These are phyloP conservation scores for Tillandsia leiboldiana DNA, from an alignment of 176 grass and related monocot genomes.

Conservation along the genomic window DNA sequence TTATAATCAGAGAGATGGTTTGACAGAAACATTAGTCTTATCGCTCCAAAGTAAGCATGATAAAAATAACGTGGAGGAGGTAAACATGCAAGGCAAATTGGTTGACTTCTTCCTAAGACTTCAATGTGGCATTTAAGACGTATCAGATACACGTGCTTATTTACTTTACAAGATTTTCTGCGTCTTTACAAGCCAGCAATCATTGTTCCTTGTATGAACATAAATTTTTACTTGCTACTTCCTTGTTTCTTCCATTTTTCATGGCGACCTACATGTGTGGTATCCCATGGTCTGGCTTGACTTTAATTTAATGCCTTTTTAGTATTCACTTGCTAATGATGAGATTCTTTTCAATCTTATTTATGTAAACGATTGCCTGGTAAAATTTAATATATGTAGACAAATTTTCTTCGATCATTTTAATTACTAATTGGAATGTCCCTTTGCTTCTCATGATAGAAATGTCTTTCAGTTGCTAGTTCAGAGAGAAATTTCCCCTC, in stretches of 20 bases:
- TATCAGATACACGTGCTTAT: too few relatives aligned
- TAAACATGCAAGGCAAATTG: too few relatives aligned
- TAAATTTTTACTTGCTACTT: too few relatives aligned
- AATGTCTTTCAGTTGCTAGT: conserved; percentile 81
- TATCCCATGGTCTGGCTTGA: too few relatives aligned
- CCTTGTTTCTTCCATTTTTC: too few relatives aligned
- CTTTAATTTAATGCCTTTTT: neutral
- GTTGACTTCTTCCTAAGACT: too few relatives aligned
- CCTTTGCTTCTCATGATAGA: conserved; percentile 23
- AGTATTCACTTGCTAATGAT: neutral
- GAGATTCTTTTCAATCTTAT: neutral
- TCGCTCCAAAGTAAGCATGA: neutral
- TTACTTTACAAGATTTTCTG: too few relatives aligned
- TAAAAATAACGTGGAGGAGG: too few relatives aligned
- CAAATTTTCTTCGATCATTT: neutral
- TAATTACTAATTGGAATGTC: conserved; percentile 1
- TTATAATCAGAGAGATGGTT: neutral
- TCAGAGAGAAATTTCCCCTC: conserved; percentile 75
- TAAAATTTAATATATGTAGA: neutral
- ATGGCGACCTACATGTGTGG: too few relatives aligned
- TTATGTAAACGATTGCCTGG: neutral
- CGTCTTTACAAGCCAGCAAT: too few relatives aligned
- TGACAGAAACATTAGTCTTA: neutral
- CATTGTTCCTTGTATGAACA: too few relatives aligned
- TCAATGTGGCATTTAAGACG: too few relatives aligned